Evolutionary conservation across 139 green algal genomes (phyloP), one percentile per base, ranked within the genome.

Genomic region (Desmodesmus armatus): DNA sequence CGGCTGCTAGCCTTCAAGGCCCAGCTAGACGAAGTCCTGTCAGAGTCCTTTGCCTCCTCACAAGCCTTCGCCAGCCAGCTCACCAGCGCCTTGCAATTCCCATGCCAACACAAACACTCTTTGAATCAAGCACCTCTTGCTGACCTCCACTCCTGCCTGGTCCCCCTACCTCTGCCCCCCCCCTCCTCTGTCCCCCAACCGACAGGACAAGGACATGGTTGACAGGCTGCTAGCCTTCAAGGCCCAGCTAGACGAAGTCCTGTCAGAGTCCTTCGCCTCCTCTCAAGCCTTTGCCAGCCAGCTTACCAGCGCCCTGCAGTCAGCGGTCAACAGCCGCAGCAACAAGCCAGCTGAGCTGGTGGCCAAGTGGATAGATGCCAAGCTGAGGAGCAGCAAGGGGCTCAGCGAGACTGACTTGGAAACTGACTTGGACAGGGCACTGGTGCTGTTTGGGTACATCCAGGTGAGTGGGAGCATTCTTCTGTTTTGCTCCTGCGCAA

Each of bases 311-410:
- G 93, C 94, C 23, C 98, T 99, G 85, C 96, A 99, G 91, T 83
- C 91, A 13, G 97, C 97, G 82, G 95, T 99, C 82, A 99, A 99
- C 92, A 89, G 93, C 83, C 93, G 96, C 3, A 89, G 94, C 70
- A 92, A 91, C 89, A 94, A 94, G 88, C 96, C 97, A 0, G 97
- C 97, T 0, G 97, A 99, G 93, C 91, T 99, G 44, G 95, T 99
- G 5, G 97, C 97, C 55, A 99, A 99, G 89, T 98, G 96, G 89
- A 94, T 99, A 0, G 97, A 99, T 78, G 85, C 67, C 17, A 92
- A 93, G 87, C 88, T 99, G 84, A 87, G 94, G 3, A 94, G 96
- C 39, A 94, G 90, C 85, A 98, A 97, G 86, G 90, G 80, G 3
- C 76, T 85, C 29, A 80, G 63, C n/a, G 96, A 99, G 60, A 94